A percentile compares a stretch with the other conserved stretches of the same genome.
These are phyloP conservation scores for Umbellularia californica DNA, from an alignment of 164 flowering plant species.

Conservation along the genomic window DNA sequence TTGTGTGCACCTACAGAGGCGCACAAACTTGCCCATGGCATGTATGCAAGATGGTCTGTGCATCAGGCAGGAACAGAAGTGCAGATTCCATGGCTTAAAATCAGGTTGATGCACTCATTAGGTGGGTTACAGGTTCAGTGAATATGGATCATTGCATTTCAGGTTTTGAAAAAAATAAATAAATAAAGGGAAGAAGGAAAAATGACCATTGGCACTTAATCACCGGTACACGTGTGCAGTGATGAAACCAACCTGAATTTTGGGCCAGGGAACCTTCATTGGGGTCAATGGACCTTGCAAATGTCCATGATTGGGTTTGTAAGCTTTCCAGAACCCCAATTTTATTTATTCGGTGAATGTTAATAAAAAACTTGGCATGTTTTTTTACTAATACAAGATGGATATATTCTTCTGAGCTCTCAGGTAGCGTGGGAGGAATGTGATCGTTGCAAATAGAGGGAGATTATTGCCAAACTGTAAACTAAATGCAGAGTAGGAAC, in stretches of 20 bases:
- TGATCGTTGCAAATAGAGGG: slow-evolving; percentile 7
- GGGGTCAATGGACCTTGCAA: background rate
- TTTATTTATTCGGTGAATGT: background rate
- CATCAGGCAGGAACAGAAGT: background rate
- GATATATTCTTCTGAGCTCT: background rate
- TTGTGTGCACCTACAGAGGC: background rate
- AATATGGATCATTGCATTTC: too few relatives aligned
- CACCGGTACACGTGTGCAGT: background rate
- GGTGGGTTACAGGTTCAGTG: too few relatives aligned
- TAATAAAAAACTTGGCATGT: background rate
- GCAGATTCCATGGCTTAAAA: background rate
- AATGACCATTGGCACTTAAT: background rate
- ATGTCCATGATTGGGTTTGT: background rate
- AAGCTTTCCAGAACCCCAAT: background rate
- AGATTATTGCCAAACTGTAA: background rate
- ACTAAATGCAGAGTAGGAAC: too few relatives aligned
- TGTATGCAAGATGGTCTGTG: background rate
- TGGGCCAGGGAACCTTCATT: background rate
- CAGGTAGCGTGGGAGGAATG: slow-evolving; percentile 7
- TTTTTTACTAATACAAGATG: background rate
- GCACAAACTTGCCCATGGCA: background rate
- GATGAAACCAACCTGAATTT: background rate
- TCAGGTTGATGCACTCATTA: too few relatives aligned
- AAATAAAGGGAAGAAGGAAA: too few relatives aligned
- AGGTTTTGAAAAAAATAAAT: too few relatives aligned